A percentile compares a stretch with the other conserved stretches of the same genome.
Conservation (phyloP, 345 rosid genomes). For the Clarkia xantiana region DNA sequence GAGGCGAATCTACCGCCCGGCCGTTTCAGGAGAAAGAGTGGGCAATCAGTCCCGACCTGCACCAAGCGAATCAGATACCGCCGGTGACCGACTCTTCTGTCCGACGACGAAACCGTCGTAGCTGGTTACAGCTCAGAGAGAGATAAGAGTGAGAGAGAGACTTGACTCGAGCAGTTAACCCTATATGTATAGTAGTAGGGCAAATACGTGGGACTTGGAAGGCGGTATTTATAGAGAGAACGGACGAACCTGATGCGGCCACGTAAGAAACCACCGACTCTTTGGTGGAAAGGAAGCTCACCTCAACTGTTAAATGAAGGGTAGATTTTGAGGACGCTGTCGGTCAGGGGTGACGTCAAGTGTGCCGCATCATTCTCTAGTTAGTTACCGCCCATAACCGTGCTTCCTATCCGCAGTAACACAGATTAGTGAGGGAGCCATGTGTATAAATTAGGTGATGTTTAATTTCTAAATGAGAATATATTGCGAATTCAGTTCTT, state of each 20-base stretch:
- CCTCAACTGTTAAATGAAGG: no score
- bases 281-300: no score
- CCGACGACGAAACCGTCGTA: background rate
- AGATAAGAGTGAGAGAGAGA: background rate
- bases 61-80: conserved; percentile 7
- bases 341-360: no score
- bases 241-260: conserved; percentile 12
- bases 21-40: background rate
- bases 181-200: background rate
- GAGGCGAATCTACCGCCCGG: background rate
- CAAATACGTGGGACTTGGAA: background rate
- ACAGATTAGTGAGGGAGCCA: no score
- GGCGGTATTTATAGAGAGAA: conserved; percentile 24
- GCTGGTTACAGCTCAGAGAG: no score
- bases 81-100: background rate
- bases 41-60: conserved; percentile 20
- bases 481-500: no score
- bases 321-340: no score
- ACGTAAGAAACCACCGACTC: background rate
- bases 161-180: conserved; percentile 13
- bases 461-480: no score
- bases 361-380: no score
- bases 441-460: no score
- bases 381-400: no score
- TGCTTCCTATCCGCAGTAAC: no score